A percentile compares a stretch with the other conserved stretches of the same genome.
These are phyloP conservation scores for Pyrus betulifolia DNA, from an alignment of 306 rosid genomes.

Conservation along the genomic window DNA sequence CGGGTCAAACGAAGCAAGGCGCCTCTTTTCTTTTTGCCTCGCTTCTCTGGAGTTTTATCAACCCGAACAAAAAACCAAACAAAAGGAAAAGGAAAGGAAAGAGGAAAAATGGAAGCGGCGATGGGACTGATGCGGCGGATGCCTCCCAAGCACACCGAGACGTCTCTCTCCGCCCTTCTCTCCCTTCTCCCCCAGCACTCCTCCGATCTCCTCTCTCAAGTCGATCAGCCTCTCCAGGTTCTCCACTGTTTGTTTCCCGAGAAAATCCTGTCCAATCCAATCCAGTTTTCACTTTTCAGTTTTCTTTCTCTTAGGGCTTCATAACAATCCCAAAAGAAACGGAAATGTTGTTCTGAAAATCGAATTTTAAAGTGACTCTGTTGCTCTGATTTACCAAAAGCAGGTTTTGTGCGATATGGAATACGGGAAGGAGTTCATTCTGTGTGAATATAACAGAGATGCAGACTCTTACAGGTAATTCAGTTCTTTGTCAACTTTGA, in stretches of 20 bases:
- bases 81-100: background rate
- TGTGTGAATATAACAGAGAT: constrained; percentile 96
- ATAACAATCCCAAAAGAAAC: background rate
- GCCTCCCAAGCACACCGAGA: constrained; percentile 85
- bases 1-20: constrained; percentile 35
- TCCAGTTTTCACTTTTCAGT: background rate
- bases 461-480: constrained; percentile 86
- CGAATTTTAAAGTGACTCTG: background rate
- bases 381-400: background rate
- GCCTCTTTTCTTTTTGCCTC: background rate
- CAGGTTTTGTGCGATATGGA: constrained; percentile 72
- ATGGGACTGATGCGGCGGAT: constrained; percentile 93
- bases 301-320: background rate
- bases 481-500: background rate
- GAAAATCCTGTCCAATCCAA: background rate
- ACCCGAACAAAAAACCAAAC: background rate
- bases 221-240: constrained; percentile 99
- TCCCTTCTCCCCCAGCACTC: constrained; percentile 82
- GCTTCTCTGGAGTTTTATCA: background rate
- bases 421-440: constrained; percentile 70
- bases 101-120: constrained; percentile 71
- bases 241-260: background rate
- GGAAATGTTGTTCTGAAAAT: background rate
- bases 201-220: constrained; percentile 93
- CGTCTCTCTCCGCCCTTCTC: constrained; percentile 90